Base-by-base conservation (phyloP, 108 stramenopile species). In the Cyclotella choctawhatcheeana region DNA sequence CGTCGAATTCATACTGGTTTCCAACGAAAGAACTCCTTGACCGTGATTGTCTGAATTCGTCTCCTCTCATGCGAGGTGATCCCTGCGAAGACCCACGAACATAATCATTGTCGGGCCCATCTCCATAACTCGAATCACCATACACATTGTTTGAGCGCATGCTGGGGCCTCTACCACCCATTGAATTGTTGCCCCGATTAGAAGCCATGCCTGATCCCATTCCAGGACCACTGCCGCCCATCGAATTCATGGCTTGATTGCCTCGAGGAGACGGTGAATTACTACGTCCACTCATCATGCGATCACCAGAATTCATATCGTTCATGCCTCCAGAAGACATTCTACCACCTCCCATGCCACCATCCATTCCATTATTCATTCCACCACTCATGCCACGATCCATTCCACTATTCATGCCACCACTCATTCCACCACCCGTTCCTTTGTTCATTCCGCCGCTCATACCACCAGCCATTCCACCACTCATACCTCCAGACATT, bases 31-130 rank as follows among this genome's bases (percentile, higher is more conserved):
- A 56, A 31, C 55, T 30, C 20, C 29, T 30, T 10, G 55, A 56
- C 2, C 29, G 8, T 2, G 55, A 56, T 31, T 12, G 55, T 30
- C 55, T 30, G 12, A 56, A 56, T n/a, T 56, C 55, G n/a, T 12
- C 55, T 31, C 13, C 55, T 12, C 55, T 56, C 55, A 56, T 56
- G 14, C 29, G 18, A 3, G 21, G 18, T 24, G 51, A 22, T 52
- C 51, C 22, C 51, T 52, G 55, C 1, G 55, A 56, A 18, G 55
- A 56, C 8, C 29, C 12, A 30, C 55, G 29, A 12, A 56, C 55
- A 56, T 30, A 56, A 56, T 56, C 55, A 56, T 56, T 56, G 30
- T 56, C 55, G 10, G 55, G 55, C 10, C 55, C 47, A 48, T 48
- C 55, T 29, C 10, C 10, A 56, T 56, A 1, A 5, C n/a, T 31